Evolutionary conservation across 2,329 filamentous ascomycete genomes (phyloP), one percentile per base, ranked within the genome.

Genomic region (Cladophialophora bantiana): DNA sequence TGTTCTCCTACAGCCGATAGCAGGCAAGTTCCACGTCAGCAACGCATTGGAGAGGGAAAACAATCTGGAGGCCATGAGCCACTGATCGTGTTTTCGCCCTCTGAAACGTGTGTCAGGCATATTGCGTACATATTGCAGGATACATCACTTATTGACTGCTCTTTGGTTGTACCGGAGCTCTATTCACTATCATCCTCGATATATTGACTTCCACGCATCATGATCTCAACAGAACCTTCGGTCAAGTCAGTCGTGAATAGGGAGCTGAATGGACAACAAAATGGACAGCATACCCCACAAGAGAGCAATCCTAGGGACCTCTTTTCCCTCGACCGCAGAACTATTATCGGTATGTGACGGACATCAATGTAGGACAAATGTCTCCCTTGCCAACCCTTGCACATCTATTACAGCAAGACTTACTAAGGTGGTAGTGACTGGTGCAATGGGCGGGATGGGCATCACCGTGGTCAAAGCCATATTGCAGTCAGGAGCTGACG

Each of bases 391-490:
- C 48, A 5, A n/a, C 31, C 13, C n/a, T 34, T 18, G 2, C 31
- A 7, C 31, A 53, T 53, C 58, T 35, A 32, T n/a, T 3, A 31
- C 9, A 38, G n/a, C 45, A 2, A 32, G 20, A 59, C 26, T 50
- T 31, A 26, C 31, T 45, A 42, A 18, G 9, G n/a, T 10, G 20
- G 31, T 42, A 64, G 61, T 64, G 9, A 64, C 54, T 9, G 61
- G 61, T 10, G 61, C 53, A 2, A 42, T 34, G 15, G 61, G 61
- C 54, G 61, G 53, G 4, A 57, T 64, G 53, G 61, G 53, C 31
- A 18, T 59, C 32, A n/a, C 32, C 26, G 61, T 58, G 13, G 61
- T 48, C 31, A 59, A 38, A n/a, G 61, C 61, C 13, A 59, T 64
- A 5, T 20, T 64, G 53, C 38, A 64, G 50, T 59, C 31, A 9